Percentiles rank a stretch among this genome's conserved stretches.
phyloP scores from a whole-genome alignment of 371 early-diverging fungal genomes.

The Rhizopus microsporus region DNA sequence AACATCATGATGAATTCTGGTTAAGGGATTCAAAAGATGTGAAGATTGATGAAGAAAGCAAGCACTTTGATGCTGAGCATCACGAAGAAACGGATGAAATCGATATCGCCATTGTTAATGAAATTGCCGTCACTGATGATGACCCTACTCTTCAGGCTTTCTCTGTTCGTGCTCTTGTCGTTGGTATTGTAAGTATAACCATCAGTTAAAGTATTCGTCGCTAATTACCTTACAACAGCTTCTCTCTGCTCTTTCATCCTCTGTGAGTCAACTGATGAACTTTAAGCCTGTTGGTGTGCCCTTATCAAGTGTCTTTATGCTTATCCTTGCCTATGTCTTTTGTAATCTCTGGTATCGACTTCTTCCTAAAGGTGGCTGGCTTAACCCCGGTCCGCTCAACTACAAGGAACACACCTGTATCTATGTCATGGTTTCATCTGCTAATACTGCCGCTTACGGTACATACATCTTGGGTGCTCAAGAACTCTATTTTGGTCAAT shows the following conservation, averaged over 20 bases:
- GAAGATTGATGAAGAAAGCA: not conserved
- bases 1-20: not conserved
- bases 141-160: slow-evolving; percentile 30
- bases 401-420: slow-evolving; percentile 47
- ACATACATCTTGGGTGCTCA: slow-evolving; percentile 60
- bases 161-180: slow-evolving; percentile 32
- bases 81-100: slow-evolving; percentile 8
- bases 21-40: not conserved
- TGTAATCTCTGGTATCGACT: slow-evolving; percentile 34
- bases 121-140: slow-evolving; percentile 37
- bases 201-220: not conserved
- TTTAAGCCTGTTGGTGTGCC: slow-evolving; percentile 48
- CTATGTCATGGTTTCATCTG: slow-evolving; percentile 42
- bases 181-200: slow-evolving; percentile 32
- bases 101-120: slow-evolving; percentile 39
- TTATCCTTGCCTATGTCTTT: slow-evolving; percentile 44
- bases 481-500: slow-evolving; percentile 48
- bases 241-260: slow-evolving; percentile 39
- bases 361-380: slow-evolving; percentile 30
- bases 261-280: slow-evolving; percentile 42
- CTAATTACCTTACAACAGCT: slow-evolving; percentile 17
- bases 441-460: slow-evolving; percentile 45
- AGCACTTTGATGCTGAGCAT: slow-evolving; percentile 1
- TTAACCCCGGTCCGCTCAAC: slow-evolving; percentile 53
- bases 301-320: slow-evolving; percentile 43